phyloP scores from a whole-genome alignment of 1,284 basidiomycete genomes.

The Sanguinoderma infundibulare region DNA sequence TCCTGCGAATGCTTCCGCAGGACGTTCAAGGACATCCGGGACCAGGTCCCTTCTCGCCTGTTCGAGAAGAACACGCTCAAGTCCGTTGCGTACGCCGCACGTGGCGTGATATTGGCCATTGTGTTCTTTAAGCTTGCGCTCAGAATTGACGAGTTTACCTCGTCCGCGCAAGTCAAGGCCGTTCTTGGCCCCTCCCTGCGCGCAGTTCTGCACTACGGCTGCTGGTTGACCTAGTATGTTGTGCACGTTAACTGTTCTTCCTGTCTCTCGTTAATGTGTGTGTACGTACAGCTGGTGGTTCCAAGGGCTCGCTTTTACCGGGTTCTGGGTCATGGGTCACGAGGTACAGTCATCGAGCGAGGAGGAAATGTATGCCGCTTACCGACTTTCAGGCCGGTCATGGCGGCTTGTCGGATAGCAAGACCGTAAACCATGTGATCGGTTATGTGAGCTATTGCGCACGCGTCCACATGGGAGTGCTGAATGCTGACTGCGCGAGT shows the following conservation, averaged over 20 bases:
- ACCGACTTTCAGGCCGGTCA: too few species aligned
- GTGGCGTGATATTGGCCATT: slow-evolving; percentile 51
- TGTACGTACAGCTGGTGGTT: too few species aligned
- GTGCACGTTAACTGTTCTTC: background rate
- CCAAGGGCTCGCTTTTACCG: too few species aligned
- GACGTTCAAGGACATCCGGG: slow-evolving; percentile 53
- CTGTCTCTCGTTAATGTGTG: too few species aligned
- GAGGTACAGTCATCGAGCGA: too few species aligned
- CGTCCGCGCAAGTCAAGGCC: slow-evolving; percentile 28
- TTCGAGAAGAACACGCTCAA: slow-evolving; percentile 24
- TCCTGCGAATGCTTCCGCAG: slow-evolving; percentile 1
- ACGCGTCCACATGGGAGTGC: too few species aligned
- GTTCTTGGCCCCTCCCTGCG: slow-evolving; percentile 26
- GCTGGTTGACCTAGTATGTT: slow-evolving; percentile 52
- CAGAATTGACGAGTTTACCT: slow-evolving; percentile 49
- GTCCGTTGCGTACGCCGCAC: slow-evolving; percentile 30
- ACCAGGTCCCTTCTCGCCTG: slow-evolving; percentile 52
- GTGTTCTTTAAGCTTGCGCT: slow-evolving; percentile 47
- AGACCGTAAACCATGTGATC: too few species aligned
- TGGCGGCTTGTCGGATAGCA: too few species aligned
- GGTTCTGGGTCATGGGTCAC: too few species aligned
- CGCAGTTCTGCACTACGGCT: slow-evolving; percentile 41
- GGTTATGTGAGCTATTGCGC: too few species aligned
- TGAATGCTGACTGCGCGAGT: too few species aligned
- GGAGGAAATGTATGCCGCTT: too few species aligned